Base-by-base conservation (phyloP, 2,329 filamentous ascomycete species). In the Ophiostoma piceae region DNA sequence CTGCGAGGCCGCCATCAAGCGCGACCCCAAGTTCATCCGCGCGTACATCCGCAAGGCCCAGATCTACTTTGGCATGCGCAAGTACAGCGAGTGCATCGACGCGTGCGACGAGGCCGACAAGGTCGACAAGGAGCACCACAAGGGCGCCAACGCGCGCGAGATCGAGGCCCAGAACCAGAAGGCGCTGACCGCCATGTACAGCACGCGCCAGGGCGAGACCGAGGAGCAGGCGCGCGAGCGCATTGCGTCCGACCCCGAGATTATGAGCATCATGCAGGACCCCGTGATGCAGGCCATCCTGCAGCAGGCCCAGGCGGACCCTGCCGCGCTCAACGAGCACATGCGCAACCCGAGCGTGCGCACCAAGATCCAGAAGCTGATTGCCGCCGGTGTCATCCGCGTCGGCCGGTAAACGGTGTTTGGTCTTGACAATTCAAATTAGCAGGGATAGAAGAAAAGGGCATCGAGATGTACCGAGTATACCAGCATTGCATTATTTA, bases 281-380 rank as follows among this genome's bases (percentile, higher is more conserved):
- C 95, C 95, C 19, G 90, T 99, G 77, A 98, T 99, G 94, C 93
- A 99, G 82, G 91, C 90, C 74, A 97, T 97, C 74, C 87, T 98
- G 70, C 94, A 98, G 79, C 95, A 99, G 82, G 95, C 95, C 65
- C 96, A 98, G 84, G 88, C 88, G 69, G 92, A 99, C 77, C 95
- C 95, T 22, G 90, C 90, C 67, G 95, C 95, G 65, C 87, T 99
- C 73, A 90, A 96, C 78, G 94, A 99, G 80, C 96, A 99, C 81
- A 97, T 99, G 92, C 92, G 89, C 84, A 99, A 98, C 83, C 87
- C 92, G 0, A 86, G 84, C 71, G 91, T 99, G 75, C 86, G 89
- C 71, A 87, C 87, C 76, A 97, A 97, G 86, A 91, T 99, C 74
- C 92, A 97, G 84, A 97, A 97, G 83, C 83, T 98, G 76, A 90